Percentiles rank a stretch among this genome's conserved stretches.
Evolutionary conservation across 306 rosid species (phyloP).

Genomic region (Begonia fuchsioides): DNA sequence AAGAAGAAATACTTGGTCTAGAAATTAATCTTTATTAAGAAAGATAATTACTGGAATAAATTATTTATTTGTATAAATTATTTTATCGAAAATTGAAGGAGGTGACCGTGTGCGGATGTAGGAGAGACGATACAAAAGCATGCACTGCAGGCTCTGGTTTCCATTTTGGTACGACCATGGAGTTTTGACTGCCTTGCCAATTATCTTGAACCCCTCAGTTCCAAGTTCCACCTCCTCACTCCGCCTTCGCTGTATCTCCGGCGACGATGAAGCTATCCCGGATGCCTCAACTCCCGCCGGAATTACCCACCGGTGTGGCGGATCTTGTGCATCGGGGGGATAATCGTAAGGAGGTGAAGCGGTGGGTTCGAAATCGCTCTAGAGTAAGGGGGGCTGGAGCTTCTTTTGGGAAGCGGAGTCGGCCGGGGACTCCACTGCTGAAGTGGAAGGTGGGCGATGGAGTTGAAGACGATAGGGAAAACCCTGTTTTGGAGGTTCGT

Average conservation of each 20-base stretch:
- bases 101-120: no score
- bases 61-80: no score
- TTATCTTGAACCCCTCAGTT: neutral
- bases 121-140: no score
- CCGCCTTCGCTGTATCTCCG: conserved; percentile 13
- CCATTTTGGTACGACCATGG: neutral
- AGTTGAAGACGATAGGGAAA: conserved; percentile 20
- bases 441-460: conserved; percentile 43
- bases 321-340: conserved; percentile 43
- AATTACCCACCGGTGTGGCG: conserved; percentile 20
- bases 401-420: conserved; percentile 40
- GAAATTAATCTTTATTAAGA: no score
- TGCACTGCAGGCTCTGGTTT: neutral
- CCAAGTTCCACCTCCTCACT: conserved; percentile 8
- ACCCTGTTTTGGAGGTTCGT: conserved; percentile 13
- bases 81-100: no score
- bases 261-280: conserved; percentile 50
- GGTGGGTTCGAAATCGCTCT: conserved; percentile 23
- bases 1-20: no score
- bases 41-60: no score
- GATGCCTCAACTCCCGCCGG: conserved; percentile 15
- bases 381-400: conserved; percentile 22
- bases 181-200: conserved; percentile 9
- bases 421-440: conserved; percentile 67
- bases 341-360: conserved; percentile 16